Evolutionary conservation across 2,329 filamentous ascomycete species (phyloP).

Genomic region (Colletotrichum sp.): DNA sequence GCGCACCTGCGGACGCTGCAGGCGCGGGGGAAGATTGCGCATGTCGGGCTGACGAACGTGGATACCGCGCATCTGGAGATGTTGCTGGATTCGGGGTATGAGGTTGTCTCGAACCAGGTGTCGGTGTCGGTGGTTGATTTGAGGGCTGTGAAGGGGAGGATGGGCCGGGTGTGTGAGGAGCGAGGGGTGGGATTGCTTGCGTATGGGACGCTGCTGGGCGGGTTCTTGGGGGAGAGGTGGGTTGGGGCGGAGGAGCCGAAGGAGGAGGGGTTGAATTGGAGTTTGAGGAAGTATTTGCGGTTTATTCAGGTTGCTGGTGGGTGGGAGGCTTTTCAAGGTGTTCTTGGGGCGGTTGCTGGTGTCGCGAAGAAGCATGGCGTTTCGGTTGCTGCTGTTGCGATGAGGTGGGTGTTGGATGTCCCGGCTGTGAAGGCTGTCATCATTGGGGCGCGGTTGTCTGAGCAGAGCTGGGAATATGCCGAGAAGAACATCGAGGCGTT

Average conservation of each 20-base stretch:
- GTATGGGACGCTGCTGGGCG: conserved; percentile 19
- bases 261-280: conserved; percentile 22
- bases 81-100: background rate
- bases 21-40: background rate
- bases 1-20: background rate
- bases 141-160: background rate
- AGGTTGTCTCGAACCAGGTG: conserved; percentile 9
- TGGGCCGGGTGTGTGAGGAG: background rate
- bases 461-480: conserved; percentile 30
- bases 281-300: conserved; percentile 35
- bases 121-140: conserved; percentile 6
- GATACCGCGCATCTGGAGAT: conserved; percentile 13
- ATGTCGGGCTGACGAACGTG: conserved; percentile 5
- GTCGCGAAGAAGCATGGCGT: conserved; percentile 46
- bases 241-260: conserved; percentile 21
- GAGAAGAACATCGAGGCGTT: conserved; percentile 24
- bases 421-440: conserved; percentile 54
- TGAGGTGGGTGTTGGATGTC: conserved; percentile 55
- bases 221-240: conserved; percentile 26
- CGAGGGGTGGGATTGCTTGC: background rate
- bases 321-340: conserved; percentile 50
- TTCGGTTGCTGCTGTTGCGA: conserved; percentile 50
- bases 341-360: conserved; percentile 38
- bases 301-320: conserved; percentile 40
- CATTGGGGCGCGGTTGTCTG: conserved; percentile 31